Evolutionary conservation across 2,329 filamentous ascomycete genomes (phyloP).

Genomic region (Paecilomyces fulvus): DNA sequence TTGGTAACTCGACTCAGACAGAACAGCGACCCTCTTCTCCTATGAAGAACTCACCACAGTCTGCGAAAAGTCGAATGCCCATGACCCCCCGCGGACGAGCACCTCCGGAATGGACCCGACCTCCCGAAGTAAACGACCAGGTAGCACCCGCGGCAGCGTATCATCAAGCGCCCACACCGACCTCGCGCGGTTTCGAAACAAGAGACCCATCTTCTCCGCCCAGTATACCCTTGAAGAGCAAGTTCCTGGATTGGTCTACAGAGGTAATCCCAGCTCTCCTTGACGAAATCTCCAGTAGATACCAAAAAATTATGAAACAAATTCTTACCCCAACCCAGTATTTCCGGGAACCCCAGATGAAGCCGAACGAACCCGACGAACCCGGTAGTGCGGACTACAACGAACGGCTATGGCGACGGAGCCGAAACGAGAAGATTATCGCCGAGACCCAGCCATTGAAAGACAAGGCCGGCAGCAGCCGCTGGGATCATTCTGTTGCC

Average conservation of each 20-base stretch:
- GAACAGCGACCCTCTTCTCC: slow-evolving; percentile 19
- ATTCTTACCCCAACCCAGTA: slow-evolving; percentile 47
- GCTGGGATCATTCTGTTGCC: slow-evolving; percentile 75
- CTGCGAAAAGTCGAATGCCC: slow-evolving; percentile 24
- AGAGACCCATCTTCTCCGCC: slow-evolving; percentile 53
- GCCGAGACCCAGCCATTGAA: slow-evolving; percentile 91
- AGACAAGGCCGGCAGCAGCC: slow-evolving; percentile 71
- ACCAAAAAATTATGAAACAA: slow-evolving; percentile 8
- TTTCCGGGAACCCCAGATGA: slow-evolving; percentile 98
- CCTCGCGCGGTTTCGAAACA: slow-evolving; percentile 65
- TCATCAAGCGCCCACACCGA: slow-evolving; percentile 65
- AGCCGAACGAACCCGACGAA: slow-evolving; percentile 88
- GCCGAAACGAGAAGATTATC: slow-evolving; percentile 87
- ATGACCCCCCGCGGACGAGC: slow-evolving; percentile 43
- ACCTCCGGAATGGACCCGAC: slow-evolving; percentile 51
- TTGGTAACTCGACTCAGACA: slow-evolving; percentile 37
- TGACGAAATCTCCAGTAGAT: slow-evolving; percentile 6
- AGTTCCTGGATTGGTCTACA: slow-evolving; percentile 89
- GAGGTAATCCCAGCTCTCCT: slow-evolving; percentile 43
- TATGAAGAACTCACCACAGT: slow-evolving; percentile 17
- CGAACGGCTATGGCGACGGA: slow-evolving; percentile 81
- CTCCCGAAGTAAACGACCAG: slow-evolving; percentile 68
- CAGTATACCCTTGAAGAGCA: slow-evolving; percentile 67
- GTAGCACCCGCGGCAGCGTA: slow-evolving; percentile 61
- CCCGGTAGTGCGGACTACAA: slow-evolving; percentile 96